A percentile compares a stretch with the other conserved stretches of the same genome.
These are phyloP conservation scores for Claviceps sorghi DNA, from an alignment of 2,329 filamentous ascomycete genomes.

Conservation along the genomic window DNA sequence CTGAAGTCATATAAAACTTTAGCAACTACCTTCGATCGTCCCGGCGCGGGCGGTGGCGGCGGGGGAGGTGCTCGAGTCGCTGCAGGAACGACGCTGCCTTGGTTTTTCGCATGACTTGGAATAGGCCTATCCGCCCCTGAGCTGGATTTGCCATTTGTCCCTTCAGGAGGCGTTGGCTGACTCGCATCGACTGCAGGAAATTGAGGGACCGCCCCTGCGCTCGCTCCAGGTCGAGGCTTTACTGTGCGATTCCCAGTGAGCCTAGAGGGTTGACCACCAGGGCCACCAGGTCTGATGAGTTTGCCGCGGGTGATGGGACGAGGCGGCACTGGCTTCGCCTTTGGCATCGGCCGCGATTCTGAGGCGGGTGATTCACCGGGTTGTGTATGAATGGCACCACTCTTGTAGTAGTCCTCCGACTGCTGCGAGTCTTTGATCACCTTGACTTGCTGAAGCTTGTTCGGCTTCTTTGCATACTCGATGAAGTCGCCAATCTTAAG, in stretches of 20 bases:
- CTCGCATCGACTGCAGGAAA: slow-evolving; percentile 17
- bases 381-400: slow-evolving; percentile 73
- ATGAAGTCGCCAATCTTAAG: slow-evolving; percentile 73
- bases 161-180: neutral
- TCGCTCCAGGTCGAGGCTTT: slow-evolving; percentile 27
- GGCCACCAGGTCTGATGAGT: slow-evolving; percentile 81
- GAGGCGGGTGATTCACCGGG: slow-evolving; percentile 74
- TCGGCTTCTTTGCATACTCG: slow-evolving; percentile 95
- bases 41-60: slow-evolving; percentile 49
- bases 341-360: slow-evolving; percentile 69
- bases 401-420: slow-evolving; percentile 80
- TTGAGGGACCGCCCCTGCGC: slow-evolving; percentile 18
- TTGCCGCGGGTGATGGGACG: slow-evolving; percentile 89
- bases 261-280: slow-evolving; percentile 65
- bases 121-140: slow-evolving; percentile 16
- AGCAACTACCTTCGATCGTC: slow-evolving; percentile 55
- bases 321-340: slow-evolving; percentile 69
- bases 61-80: slow-evolving; percentile 45
- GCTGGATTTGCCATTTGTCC: slow-evolving; percentile 2
- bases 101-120: slow-evolving; percentile 39
- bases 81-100: slow-evolving; percentile 35
- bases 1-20: slow-evolving; percentile 88
- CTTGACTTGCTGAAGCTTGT: slow-evolving; percentile 80
- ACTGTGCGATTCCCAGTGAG: slow-evolving; percentile 36
- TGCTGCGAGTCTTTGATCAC: slow-evolving; percentile 73